phyloP scores from a whole-genome alignment of 371 early-diverging fungal genomes.

The Syncephalastrum monosporum region DNA sequence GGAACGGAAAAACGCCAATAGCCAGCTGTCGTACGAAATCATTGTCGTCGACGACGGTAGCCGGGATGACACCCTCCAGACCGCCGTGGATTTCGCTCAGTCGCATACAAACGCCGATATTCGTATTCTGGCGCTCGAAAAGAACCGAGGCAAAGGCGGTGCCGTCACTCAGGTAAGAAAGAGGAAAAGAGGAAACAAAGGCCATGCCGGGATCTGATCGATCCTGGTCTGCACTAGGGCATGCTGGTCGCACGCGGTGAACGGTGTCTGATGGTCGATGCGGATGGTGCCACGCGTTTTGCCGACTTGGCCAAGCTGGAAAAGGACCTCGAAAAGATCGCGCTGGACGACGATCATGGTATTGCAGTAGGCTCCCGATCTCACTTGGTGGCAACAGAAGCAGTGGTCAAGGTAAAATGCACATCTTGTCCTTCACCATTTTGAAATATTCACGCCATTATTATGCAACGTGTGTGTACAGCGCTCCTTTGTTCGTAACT shows the following conservation, averaged over 20 bases:
- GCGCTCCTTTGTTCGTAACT: constrained; percentile 87
- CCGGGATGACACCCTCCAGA: constrained; percentile 70
- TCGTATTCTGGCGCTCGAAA: constrained; percentile 73
- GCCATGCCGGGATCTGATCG: no score
- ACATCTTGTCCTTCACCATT: no score
- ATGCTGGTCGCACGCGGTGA: constrained; percentile 81
- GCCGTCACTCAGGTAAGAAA: constrained; percentile 83
- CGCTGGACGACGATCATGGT: constrained; percentile 51
- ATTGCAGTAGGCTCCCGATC: constrained; percentile 90
- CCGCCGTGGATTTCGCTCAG: constrained; percentile 69
- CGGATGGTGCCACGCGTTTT: constrained; percentile 93
- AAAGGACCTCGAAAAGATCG: constrained; percentile 32
- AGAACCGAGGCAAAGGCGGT: constrained; percentile 94
- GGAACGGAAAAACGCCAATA: constrained; percentile 30
- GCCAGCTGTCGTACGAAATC: constrained; percentile 73
- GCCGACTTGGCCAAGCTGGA: constrained; percentile 74
- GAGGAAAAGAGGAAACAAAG: neutral
- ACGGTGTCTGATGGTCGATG: constrained; percentile 88
- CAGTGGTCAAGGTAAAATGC: constrained; percentile 88
- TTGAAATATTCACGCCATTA: neutral
- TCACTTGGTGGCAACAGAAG: constrained; percentile 84
- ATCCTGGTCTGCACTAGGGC: constrained; percentile 53
- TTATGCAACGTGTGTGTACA: no score
- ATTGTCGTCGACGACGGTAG: constrained; percentile 92
- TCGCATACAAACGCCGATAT: constrained; percentile 55